These are phyloP conservation scores for Quercus glauca DNA, from an alignment of 306 rosid species.

Conservation along the genomic window DNA sequence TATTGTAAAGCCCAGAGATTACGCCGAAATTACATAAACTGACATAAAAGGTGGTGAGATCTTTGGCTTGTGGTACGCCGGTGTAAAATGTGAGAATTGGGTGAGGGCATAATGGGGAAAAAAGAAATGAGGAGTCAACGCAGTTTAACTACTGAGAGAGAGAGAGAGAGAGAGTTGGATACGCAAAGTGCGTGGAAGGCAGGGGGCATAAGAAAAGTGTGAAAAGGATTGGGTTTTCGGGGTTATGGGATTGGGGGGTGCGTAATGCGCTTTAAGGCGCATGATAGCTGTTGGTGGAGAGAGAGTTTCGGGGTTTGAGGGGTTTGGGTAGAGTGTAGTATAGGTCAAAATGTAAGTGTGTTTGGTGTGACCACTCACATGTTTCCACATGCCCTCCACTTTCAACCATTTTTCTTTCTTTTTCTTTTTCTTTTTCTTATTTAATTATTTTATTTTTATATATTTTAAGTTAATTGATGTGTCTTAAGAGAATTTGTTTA, in stretches of 20 bases:
- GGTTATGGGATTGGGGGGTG: neutral
- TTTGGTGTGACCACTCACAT: neutral
- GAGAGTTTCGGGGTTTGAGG: neutral
- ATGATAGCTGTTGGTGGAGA: constrained; percentile 14
- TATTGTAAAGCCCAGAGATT: neutral
- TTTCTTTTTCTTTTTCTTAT: neutral
- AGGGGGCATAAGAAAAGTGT: neutral
- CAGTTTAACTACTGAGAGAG: constrained; percentile 39
- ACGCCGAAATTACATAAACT: neutral
- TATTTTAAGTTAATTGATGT: too few relatives aligned
- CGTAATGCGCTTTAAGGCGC: constrained; percentile 25
- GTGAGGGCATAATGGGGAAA: constrained; percentile 17
- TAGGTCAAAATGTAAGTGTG: constrained; percentile 1
- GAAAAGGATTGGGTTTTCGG: neutral
- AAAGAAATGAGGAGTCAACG: constrained; percentile 51
- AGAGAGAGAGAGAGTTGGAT: constrained; percentile 39
- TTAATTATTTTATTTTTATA: neutral
- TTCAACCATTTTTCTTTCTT: neutral
- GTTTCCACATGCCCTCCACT: neutral
- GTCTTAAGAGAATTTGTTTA: too few relatives aligned
- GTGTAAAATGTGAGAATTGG: neutral
- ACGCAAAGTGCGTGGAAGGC: constrained; percentile 66
- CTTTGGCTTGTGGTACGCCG: neutral
- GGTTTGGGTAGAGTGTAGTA: neutral
- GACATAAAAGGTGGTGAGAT: neutral